Base-by-base conservation (phyloP, 768 basidiomycete species). In the Boletus vermiculosoides region DNA sequence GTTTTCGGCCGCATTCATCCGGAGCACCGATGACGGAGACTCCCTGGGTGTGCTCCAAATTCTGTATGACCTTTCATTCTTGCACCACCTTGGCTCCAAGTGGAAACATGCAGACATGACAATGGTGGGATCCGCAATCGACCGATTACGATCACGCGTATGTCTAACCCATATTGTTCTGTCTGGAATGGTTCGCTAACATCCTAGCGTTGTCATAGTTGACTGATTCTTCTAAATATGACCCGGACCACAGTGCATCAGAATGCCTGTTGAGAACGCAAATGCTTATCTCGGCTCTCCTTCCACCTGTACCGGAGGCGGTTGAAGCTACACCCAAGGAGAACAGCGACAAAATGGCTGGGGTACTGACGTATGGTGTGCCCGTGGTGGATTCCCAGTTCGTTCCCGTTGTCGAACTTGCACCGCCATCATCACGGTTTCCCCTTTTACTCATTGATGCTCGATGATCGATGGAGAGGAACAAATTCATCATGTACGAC, bases 371-470 rank as follows among this genome's bases (percentile, higher is more conserved):
- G 31, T 77, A 79, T 56, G 86, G 86, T 6, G 68, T 75, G 28
- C 84, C 88, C 55, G 63, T 71, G 16, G 62, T 74, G 39, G 83
- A 86, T 48, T 76, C 82, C 57, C 76, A 80, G 25, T 83, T 83
- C 64, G 79, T 83, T 50, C 73, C 84, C 37, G 81, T 83, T 30
- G 66, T 90, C 42, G 82, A 86, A 39, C 69, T 88, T 33, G 86
- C 84, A 22, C 89, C 87, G 61, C 83, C 89, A 18, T 84, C 85
- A 40, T 78, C 87, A 42, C 79, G 91, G 55, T 90, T 93, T 72
- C 88, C 88, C 16, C 74, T 92, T 66, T 73, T 93, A 45, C 77
- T 91, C 55, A 77, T 89, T 55, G 86, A 82, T 52, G 48, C 50
- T 53, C 63, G 66, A 57, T 71, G 61, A 66, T 62, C 40, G 44